Evolutionary conservation across 345 rosid species (phyloP).

Genomic region (Litchi chinensis): DNA sequence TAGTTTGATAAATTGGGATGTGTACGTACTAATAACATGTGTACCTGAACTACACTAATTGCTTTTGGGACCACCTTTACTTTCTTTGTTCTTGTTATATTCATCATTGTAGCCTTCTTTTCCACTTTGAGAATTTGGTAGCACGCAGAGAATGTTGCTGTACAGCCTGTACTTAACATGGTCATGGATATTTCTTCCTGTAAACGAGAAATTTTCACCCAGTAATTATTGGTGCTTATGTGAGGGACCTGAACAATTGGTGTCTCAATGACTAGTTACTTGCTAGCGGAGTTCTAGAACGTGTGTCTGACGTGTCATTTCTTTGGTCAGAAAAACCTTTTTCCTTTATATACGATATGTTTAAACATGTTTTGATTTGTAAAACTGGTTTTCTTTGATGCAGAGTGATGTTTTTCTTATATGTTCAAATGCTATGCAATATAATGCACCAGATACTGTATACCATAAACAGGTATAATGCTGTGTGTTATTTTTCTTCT

Average conservation of each 20-base stretch:
- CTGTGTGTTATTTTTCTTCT: slow-evolving; percentile 19
- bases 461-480: slow-evolving; percentile 70
- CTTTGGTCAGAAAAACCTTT: background rate
- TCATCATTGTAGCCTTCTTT: background rate
- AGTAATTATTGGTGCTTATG: background rate
- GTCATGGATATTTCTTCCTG: background rate
- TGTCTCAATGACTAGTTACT: background rate
- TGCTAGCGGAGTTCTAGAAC: background rate
- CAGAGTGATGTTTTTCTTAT: slow-evolving; percentile 76
- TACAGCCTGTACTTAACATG: background rate
- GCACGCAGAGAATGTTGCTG: slow-evolving; percentile 5
- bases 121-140: background rate
- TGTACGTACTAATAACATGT: background rate
- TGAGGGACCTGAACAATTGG: background rate
- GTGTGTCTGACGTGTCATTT: background rate
- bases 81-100: background rate
- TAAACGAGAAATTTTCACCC: background rate
- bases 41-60: background rate
- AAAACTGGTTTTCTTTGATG: slow-evolving; percentile 37
- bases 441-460: slow-evolving; percentile 72
- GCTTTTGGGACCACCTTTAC: slow-evolving; percentile 2
- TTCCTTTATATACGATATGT: background rate
- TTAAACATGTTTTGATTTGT: slow-evolving; percentile 13
- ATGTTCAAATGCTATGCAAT: slow-evolving; percentile 88
- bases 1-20: slow-evolving; percentile 1